phyloP scores from a whole-genome alignment of 1,284 basidiomycete species.

The Boletus mariae region DNA sequence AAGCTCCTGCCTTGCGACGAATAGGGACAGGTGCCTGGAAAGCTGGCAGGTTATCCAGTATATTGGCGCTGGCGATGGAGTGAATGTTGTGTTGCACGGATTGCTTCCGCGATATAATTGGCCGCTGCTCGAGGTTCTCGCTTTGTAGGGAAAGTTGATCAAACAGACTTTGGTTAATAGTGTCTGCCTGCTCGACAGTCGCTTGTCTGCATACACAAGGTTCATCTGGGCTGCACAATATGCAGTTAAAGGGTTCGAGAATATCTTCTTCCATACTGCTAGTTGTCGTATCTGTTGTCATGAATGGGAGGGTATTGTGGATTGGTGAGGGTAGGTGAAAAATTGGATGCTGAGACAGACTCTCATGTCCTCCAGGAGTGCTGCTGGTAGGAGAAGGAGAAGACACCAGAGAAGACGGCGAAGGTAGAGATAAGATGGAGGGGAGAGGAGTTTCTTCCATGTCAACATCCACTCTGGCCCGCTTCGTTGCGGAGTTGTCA shows the following conservation, averaged over 20 bases:
- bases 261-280: constrained; percentile 27
- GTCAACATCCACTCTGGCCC: constrained; percentile 38
- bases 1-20: constrained; percentile 47
- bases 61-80: constrained; percentile 39
- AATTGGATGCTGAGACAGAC: constrained; percentile 8
- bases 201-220: constrained; percentile 74
- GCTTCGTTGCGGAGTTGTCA: constrained; percentile 36
- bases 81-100: constrained; percentile 13
- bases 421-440: constrained; percentile 28
- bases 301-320: constrained; percentile 35
- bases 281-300: constrained; percentile 14
- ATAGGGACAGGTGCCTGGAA: constrained; percentile 77
- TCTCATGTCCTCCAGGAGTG: constrained; percentile 8
- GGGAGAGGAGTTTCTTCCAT: constrained; percentile 27
- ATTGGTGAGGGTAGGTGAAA: constrained; percentile 28
- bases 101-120: constrained; percentile 27
- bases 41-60: constrained; percentile 71
- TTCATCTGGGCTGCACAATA: constrained; percentile 67
- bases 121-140: constrained; percentile 18
- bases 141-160: constrained; percentile 13
- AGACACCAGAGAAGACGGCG: constrained; percentile 17
- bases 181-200: constrained; percentile 42
- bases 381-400: constrained; percentile 8
- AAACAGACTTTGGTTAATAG: constrained; percentile 7
- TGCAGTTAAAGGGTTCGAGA: constrained; percentile 44